Base-by-base conservation (phyloP, 2,329 filamentous ascomycete genomes). In the Aspergillus transmontanensis region DNA sequence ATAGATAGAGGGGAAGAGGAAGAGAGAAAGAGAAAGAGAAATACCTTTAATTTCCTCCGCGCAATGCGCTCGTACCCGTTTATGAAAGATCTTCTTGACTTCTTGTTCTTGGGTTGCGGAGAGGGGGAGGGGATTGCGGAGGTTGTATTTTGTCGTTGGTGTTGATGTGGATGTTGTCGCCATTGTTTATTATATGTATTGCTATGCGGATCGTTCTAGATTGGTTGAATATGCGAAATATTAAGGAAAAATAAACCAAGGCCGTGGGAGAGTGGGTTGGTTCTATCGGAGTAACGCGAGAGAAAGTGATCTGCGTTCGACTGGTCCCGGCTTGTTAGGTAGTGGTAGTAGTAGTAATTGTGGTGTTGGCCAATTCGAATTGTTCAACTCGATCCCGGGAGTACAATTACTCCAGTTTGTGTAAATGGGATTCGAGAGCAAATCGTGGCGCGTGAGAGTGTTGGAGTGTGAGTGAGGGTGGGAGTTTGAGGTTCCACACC, bases 21-120 rank as follows among this genome's bases (percentile, higher is more conserved):
- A 30, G 34, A 39, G 26, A 36, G 10, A 54, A 26, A 23, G 36
- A 56, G 54, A 19, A 28, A 53, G 45, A 53, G 12, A 12, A 19
- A 43, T 77, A 92, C 91, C 88, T 81, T 91, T 91, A 61, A 95
- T 94, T 74, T 94, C 91, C 0, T 87, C 85, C 6, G 88, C 87
- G 80, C 94, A 97, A 71, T 89, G 84, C 39, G 83, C 83, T 68
- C 93, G 86, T 65, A 97, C 93, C 62, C 91, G 86, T 69, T 91
- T 89, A 80, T 94, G 88, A 78, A 91, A 96, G 11, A 95, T 80
- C 69, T 93, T 90, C 71, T 90, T 87, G 61, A 96, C 91, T 79
- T 95, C 91, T 4, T 87, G 83, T 83, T 96, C 92, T 78, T 96
- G 92, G 26, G 88, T 85, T 12, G 92, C 87, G 30, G 92, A 94